Percentiles rank a stretch among this genome's conserved stretches.
Conservation (phyloP, 805 yeast species). For the Wickerhamiella lipophila region DNA sequence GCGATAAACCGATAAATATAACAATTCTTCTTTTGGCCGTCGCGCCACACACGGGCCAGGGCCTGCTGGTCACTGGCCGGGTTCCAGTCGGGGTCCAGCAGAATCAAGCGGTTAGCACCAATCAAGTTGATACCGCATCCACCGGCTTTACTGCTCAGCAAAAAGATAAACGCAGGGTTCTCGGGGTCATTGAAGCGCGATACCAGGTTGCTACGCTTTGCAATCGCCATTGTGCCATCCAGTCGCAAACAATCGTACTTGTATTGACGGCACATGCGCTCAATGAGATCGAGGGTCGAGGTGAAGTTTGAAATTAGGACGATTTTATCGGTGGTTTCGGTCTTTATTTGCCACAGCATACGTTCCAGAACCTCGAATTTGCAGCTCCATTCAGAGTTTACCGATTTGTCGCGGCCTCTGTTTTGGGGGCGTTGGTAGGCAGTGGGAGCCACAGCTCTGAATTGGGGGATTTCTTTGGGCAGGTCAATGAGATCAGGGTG, state of each 20-base stretch:
- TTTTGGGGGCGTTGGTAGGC: constrained; percentile 43
- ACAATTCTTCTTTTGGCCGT: constrained; percentile 95
- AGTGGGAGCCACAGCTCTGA: constrained; percentile 49
- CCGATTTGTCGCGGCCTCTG: constrained; percentile 44
- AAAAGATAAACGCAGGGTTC: constrained; percentile 73
- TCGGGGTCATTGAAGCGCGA: constrained; percentile 86
- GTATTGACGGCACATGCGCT: constrained; percentile 63
- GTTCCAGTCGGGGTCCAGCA: constrained; percentile 93
- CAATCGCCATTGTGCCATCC: constrained; percentile 87
- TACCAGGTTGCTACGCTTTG: constrained; percentile 84
- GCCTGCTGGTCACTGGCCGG: constrained; percentile 99
- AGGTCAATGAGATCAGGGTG: constrained; percentile 79
- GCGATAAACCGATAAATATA: constrained; percentile 86
- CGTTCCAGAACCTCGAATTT: constrained; percentile 76
- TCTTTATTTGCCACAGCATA: constrained; percentile 61
- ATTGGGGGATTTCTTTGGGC: constrained; percentile 52
- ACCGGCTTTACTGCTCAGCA: constrained; percentile 91
- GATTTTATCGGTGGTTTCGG: constrained; percentile 85
- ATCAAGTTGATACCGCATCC: constrained; percentile 97
- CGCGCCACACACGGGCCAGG: constrained; percentile 96
- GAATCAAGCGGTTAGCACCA: constrained; percentile 83
- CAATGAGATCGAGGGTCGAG: constrained; percentile 83
- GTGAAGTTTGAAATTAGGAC: constrained; percentile 92
- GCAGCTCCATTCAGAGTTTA: constrained; percentile 75
- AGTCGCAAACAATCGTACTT: constrained; percentile 68